Evolutionary conservation across 306 rosid species (phyloP).

Genomic region (Rubus idaeus): DNA sequence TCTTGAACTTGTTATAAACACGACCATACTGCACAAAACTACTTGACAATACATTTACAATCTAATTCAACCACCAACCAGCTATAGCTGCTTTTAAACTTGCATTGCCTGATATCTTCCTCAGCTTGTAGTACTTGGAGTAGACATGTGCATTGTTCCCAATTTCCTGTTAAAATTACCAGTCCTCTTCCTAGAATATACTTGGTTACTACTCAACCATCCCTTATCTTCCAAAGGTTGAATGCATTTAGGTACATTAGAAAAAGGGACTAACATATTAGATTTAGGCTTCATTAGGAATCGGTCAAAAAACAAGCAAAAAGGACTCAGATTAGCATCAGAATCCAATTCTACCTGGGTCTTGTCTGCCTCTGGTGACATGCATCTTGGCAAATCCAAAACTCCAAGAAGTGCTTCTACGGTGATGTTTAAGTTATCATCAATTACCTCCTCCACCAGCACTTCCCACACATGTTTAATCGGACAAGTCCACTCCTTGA

Average conservation of each 20-base stretch:
- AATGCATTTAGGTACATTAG: neutral
- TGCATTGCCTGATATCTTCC: neutral
- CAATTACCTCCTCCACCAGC: conserved; percentile 48
- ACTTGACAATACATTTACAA: neutral
- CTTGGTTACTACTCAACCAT: neutral
- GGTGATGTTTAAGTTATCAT: conserved; percentile 36
- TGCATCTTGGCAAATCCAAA: conserved; percentile 30
- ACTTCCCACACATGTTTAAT: conserved; percentile 52
- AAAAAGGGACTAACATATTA: neutral
- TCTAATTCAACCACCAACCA: neutral
- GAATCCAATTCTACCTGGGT: conserved; percentile 19
- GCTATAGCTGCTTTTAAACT: neutral
- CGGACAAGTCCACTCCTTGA: conserved; percentile 66
- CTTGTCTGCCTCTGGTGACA: conserved; percentile 17
- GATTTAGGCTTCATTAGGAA: neutral
- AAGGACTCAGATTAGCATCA: neutral
- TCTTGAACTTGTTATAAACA: neutral
- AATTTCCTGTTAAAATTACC: neutral
- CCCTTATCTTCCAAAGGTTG: neutral
- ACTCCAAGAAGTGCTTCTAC: conserved; percentile 31
- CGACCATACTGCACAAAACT: neutral
- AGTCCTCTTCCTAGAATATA: neutral
- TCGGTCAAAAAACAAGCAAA: neutral
- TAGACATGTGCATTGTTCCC: neutral
- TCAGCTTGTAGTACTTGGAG: neutral